Evolutionary conservation across 140 eudicot species (phyloP), one percentile per base, ranked within the genome.

Genomic region (Flaveria floridana): DNA sequence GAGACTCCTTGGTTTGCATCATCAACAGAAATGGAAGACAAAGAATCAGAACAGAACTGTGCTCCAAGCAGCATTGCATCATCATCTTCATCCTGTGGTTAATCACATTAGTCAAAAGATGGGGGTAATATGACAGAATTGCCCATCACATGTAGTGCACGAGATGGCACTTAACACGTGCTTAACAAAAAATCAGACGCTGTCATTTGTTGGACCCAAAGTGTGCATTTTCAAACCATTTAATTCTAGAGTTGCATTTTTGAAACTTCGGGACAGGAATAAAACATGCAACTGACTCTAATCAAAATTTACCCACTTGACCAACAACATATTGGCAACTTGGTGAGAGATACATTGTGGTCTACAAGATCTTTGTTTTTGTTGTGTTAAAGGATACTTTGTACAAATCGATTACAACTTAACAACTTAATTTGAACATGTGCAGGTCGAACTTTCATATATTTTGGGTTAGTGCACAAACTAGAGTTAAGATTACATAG

Each of bases 1-100:
- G 96, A 82, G 19, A 75, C 76, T 25, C 96, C 96, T 79, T 76
- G 58, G 19, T 82, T 79, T n/a, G 82, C 91, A 55, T 87, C 86
- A 74, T 86, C 89, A 42, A 75, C 85, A 70, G 97, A 90, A 78
- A 94, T 74, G 48, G 97, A 83, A 76, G 96, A 84, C 78, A 94
- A 87, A 18, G 94, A 82, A 82, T 94, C 99, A 26, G 94, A 86
- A 71, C 94, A 94, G 53, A 90, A 94, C 59, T 94, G 96, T 65
- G 99, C 99, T 70, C 84, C 91, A 65, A 93, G 72, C 56, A 93
- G 86, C 91, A 93, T 88, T 30, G 99, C 99, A 76, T 94, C 99
- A 86, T 94, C 91, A 75, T 94, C 96, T 84, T 88, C 91, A 82
- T 94, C 97, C 99, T 94, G 85, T 80, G n/a, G 21, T 56, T 58